These are phyloP conservation scores for Helotiales sp. DNA, from an alignment of 2,329 filamentous ascomycete species.

Conservation along the genomic window DNA sequence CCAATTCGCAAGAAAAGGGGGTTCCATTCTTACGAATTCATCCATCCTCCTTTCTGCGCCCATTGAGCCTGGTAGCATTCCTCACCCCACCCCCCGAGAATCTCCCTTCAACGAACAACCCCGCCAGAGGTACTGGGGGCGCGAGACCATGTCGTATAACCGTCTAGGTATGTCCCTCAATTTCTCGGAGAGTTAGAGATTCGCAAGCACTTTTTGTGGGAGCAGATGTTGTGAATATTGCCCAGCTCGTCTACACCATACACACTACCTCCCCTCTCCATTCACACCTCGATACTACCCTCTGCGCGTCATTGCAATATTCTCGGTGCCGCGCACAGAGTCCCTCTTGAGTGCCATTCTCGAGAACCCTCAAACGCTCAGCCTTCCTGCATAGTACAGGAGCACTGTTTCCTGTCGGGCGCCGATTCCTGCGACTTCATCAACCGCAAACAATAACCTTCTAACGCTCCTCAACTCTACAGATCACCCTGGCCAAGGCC, in stretches of 20 bases:
- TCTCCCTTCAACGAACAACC: slow-evolving; percentile 17
- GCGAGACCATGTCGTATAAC: slow-evolving; percentile 69
- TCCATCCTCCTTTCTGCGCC: slow-evolving; percentile 2
- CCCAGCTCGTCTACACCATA: slow-evolving; percentile 2
- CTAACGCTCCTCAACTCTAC: slow-evolving; percentile 31
- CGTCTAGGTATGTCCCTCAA: slow-evolving; percentile 65
- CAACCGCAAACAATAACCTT: slow-evolving; percentile 21
- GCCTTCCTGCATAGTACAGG: slow-evolving; percentile 37
- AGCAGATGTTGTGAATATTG: slow-evolving; percentile 14
- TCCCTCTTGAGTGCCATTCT: slow-evolving; percentile 22
- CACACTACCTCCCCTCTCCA: slow-evolving; percentile 1
- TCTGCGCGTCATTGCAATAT: slow-evolving; percentile 8
- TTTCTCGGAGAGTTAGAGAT: slow-evolving; percentile 23
- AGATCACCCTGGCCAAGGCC: slow-evolving; percentile 40
- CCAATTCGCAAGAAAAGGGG: background rate
- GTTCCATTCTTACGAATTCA: background rate
- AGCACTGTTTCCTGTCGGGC: slow-evolving; percentile 20
- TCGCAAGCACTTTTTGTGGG: slow-evolving; percentile 16
- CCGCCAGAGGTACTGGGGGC: slow-evolving; percentile 3
- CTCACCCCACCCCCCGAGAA: slow-evolving; percentile 11
- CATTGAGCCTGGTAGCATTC: slow-evolving; percentile 12
- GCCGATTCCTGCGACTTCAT: slow-evolving; percentile 26
- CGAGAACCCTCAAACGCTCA: slow-evolving; percentile 16
- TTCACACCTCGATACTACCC: background rate
- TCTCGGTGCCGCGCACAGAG: slow-evolving; percentile 28